Base-by-base conservation (phyloP, 805 yeast species). In the Cyberlindnera xishuangbannaensis region DNA sequence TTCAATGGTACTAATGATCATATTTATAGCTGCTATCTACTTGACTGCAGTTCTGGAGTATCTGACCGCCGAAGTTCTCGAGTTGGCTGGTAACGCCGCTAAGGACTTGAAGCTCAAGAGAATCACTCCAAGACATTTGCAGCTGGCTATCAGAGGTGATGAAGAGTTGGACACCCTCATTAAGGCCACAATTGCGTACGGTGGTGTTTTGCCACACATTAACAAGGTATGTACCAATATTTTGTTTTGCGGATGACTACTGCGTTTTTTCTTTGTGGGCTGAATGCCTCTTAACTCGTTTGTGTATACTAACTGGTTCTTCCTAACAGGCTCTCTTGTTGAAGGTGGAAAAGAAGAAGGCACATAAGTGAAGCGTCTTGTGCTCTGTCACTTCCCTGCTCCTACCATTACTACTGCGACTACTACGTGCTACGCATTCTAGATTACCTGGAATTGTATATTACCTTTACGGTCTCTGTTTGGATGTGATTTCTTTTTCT, bases 51-150 rank as follows among this genome's bases (percentile, higher is more conserved):
- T 90, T 27, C 75, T 90, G 48, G 97, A 90, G 64, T 90, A 90
- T 66, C 70, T 90, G 56, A 87, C 97, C 34, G 97, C 97, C 24
- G 97, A 90, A 70, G 95, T 90, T 31, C 73, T 90, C 54, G 97
- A 90, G 69, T 72, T 90, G 73, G 97, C 97, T 39, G 97, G 97
- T 65, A 90, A 90, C 60, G 97, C 97, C 23, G 97, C 97, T 28
- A 87, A 90, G 62, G 97, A 90, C 57, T 71, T 86, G 60, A 84
- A 85, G 61, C 92, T 86, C 50, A 87, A 88, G 67, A 86, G 97
- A 80, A 88, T 88, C 60, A 87, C 95, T 14, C 97, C 97, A 55
- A 84, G 97, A 67, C 97, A 88, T 64, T 71, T 88, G 56, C 96
- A 88, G 64, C 74, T 88, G 55, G 97, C 97, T 43, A 88, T 88